Evolutionary conservation across 371 early-diverging fungal genomes (phyloP).

Genomic region (Mucor mucedo): DNA sequence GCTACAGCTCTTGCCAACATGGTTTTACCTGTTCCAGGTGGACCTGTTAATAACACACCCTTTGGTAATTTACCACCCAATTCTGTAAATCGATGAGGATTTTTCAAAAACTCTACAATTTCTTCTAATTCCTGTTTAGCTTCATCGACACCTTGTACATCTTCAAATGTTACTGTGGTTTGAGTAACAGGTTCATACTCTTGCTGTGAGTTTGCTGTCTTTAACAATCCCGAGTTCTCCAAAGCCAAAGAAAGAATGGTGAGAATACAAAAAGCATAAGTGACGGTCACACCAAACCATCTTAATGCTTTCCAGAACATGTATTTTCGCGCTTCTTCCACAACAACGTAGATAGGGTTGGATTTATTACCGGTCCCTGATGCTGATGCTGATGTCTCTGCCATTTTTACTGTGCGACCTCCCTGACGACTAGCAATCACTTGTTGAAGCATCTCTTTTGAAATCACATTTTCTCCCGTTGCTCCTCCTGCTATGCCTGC

Average conservation of each 20-base stretch:
- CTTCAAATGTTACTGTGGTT: slow-evolving; percentile 80
- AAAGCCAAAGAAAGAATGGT: slow-evolving; percentile 75
- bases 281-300: slow-evolving; percentile 76
- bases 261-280: slow-evolving; percentile 80
- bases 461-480: not conserved
- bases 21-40: slow-evolving; percentile 99
- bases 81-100: slow-evolving; percentile 89
- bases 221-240: slow-evolving; percentile 78
- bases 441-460: slow-evolving; percentile 45
- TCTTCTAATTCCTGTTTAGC: slow-evolving; percentile 96
- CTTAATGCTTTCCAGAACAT: slow-evolving; percentile 74
- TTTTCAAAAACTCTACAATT: slow-evolving; percentile 89
- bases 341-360: slow-evolving; percentile 63
- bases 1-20: slow-evolving; percentile 89
- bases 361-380: slow-evolving; percentile 47
- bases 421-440: slow-evolving; percentile 38
- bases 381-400: slow-evolving; percentile 22
- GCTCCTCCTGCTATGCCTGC: too few relatives aligned
- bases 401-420: slow-evolving; percentile 19
- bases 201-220: slow-evolving; percentile 64
- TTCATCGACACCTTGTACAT: slow-evolving; percentile 98
- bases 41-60: slow-evolving; percentile 97
- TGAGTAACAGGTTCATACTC: slow-evolving; percentile 77
- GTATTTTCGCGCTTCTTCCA: slow-evolving; percentile 69
- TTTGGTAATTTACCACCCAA: slow-evolving; percentile 96